Evolutionary conservation across 352 stramenopile genomes (phyloP), one percentile per base, ranked within the genome.

Genomic region (Globisporangium irregulare): DNA sequence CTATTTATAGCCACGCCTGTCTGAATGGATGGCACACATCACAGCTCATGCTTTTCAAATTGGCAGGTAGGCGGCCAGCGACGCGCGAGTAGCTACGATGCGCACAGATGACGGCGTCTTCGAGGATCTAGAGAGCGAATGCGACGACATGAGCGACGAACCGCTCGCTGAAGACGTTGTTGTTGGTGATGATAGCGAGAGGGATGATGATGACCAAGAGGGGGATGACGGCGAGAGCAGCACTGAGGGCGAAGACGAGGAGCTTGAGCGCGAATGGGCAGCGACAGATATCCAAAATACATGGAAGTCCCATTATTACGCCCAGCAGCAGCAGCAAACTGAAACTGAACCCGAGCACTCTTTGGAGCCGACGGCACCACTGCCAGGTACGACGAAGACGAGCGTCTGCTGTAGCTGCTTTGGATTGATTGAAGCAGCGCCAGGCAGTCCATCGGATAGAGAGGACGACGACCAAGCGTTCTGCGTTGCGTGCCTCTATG

Each of bases 391-490:
- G 20, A 64, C 4, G 56, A n/a, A 38, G 43, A 50, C 12, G 27
- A 22, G n/a, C 24, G 77, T 75, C 59, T 84, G 77, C 59, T 77
- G 80, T 27, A 57, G 68, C 29, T 84, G 77, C 71, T 82, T 82
- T 59, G 66, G 61, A n/a, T 6, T 77, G 55, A 75, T 82, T 56
- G 57, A 72, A 15, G 24, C 25, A 24, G 53, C 10, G 8, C 50
- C 63, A 25, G 57, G 0, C 25, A 43, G 27, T 4, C 18, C 15
- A 2, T 43, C 43, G 5, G 48, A 73, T 4, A 34, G 61, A 29
- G 59, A 64, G 25, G 59, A 22, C 29, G 73, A 73, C 7, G 71
- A 70, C 1, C 57, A 68, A 27, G 50, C 74, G 22, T 70, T 84
- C 22, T 84, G 77, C 60, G 36, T 57, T 24, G 73, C 72, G 12